phyloP scores from a whole-genome alignment of 2,329 filamentous ascomycete species.

The Ceratocystis lukuohia region DNA sequence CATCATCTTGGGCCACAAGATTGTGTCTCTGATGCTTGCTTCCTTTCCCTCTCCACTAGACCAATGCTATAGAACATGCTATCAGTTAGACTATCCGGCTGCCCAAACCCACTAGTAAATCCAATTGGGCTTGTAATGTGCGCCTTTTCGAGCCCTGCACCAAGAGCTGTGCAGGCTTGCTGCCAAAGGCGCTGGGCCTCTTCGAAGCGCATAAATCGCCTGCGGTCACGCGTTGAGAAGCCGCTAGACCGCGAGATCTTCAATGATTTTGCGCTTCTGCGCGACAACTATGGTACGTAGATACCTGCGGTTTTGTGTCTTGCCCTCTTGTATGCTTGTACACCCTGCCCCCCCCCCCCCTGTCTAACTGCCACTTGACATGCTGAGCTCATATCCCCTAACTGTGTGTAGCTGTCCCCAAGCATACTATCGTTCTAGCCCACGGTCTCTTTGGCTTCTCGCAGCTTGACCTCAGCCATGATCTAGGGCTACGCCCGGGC shows the following conservation, averaged over 20 bases:
- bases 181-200: neutral
- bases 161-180: neutral
- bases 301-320: neutral
- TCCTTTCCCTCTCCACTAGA: neutral
- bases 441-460: slow-evolving; percentile 53
- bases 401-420: slow-evolving; percentile 28
- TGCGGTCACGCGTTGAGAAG: slow-evolving; percentile 8
- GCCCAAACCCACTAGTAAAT: neutral
- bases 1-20: neutral
- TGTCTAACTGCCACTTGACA: too few species aligned
- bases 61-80: neutral
- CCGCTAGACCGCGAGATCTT: slow-evolving; percentile 18
- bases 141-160: neutral
- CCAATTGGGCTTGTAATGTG: neutral
- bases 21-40: neutral
- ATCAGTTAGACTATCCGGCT: neutral
- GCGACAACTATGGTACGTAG: slow-evolving; percentile 15
- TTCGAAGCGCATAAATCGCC: neutral
- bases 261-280: slow-evolving; percentile 18
- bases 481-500: slow-evolving; percentile 21
- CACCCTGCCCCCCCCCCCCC: too few species aligned
- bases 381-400: neutral
- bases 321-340: too few species aligned
- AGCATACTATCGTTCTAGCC: slow-evolving; percentile 49
- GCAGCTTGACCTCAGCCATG: slow-evolving; percentile 34